Conservation (phyloP, 176 grass and related monocot genomes). For the Carex scoparia region DNA sequence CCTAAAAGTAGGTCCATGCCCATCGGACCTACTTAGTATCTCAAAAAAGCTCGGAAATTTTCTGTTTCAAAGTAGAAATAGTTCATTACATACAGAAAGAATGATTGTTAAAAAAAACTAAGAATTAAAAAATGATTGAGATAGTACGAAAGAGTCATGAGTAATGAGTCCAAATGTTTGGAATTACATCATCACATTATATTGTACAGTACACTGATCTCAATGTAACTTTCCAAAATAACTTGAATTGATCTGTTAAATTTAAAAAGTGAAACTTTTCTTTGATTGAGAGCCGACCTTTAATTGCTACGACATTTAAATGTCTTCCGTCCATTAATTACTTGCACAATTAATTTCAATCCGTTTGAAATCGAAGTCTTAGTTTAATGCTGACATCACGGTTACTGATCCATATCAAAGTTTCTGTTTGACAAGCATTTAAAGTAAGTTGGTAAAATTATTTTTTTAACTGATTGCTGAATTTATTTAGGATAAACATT, state of each 20-base stretch:
- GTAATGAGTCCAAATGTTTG: too few species aligned
- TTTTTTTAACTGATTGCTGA: too few species aligned
- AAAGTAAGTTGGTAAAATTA: too few species aligned
- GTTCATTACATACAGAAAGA: background rate
- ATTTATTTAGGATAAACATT: background rate
- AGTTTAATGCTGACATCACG: background rate
- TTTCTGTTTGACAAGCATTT: too few species aligned
- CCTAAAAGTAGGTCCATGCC: too few species aligned
- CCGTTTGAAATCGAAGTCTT: background rate
- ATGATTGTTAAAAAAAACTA: background rate
- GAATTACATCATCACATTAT: too few species aligned
- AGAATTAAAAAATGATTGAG: background rate
- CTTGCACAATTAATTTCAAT: background rate
- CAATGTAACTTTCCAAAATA: background rate
- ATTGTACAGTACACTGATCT: background rate
- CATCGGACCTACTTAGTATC: too few species aligned
- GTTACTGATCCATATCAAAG: background rate
- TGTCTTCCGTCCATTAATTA: background rate
- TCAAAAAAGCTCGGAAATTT: too few species aligned
- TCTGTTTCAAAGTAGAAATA: too few species aligned
- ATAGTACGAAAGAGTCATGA: background rate
- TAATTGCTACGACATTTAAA: background rate
- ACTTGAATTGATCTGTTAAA: background rate
- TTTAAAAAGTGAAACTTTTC: background rate
- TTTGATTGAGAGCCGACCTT: background rate